Percentiles rank a stretch among this genome's conserved stretches.
Conservation (phyloP, 129 eudicot species). For the Helianthus annuus region DNA sequence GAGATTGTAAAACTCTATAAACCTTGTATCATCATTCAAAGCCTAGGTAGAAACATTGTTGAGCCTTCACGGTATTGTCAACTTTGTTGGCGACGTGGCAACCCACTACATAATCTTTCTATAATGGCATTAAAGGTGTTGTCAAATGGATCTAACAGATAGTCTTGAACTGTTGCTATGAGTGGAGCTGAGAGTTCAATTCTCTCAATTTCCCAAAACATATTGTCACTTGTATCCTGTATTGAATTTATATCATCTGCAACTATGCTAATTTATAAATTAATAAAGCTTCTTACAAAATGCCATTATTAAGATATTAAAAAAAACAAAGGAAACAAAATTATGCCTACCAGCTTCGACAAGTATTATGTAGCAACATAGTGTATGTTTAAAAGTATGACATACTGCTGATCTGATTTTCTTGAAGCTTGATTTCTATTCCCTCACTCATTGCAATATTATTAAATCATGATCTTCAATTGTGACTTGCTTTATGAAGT, state of each 20-base stretch:
- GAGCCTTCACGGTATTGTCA: too few species aligned
- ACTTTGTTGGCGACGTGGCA: conserved; percentile 90
- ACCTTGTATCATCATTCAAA: conserved; percentile 90
- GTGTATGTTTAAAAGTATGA: not conserved
- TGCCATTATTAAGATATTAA: not conserved
- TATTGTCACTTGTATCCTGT: conserved; percentile 22
- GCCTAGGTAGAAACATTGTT: conserved; percentile 53
- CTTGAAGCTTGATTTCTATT: too few species aligned
- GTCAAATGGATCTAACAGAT: conserved; percentile 98
- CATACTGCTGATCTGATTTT: too few species aligned
- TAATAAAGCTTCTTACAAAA: conserved; percentile 1
- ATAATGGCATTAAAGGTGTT: conserved; percentile 78
- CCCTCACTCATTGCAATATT: too few species aligned
- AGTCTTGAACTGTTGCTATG: conserved; percentile 93
- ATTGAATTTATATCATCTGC: not conserved
- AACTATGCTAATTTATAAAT: conserved; percentile 3
- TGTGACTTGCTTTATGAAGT: too few species aligned
- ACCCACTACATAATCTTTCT: conserved; percentile 79
- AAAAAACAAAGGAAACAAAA: not conserved
- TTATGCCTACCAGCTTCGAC: not conserved
- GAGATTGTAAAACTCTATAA: conserved; percentile 94
- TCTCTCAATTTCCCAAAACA: conserved; percentile 98
- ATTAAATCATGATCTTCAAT: too few species aligned
- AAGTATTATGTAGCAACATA: not conserved
- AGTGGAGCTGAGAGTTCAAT: conserved; percentile 98